Evolutionary conservation across 225 moss, liverwort and hornwort genomes (phyloP).

Genomic region (Physcomitrellopsis africana): DNA sequence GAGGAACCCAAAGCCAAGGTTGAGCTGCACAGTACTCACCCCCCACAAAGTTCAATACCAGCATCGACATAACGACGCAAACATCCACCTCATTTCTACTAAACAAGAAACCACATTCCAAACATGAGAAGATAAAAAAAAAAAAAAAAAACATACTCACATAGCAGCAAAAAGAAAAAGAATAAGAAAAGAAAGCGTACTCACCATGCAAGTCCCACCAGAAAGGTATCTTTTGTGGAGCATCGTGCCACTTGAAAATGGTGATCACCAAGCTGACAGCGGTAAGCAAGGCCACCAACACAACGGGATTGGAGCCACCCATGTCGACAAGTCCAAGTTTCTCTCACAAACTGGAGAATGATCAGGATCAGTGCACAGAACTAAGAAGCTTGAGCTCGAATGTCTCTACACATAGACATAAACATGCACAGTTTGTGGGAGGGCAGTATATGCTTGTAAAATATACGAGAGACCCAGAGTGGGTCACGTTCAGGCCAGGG

Average conservation of each 20-base stretch:
- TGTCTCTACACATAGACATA: no score
- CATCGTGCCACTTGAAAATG: conserved; percentile 51
- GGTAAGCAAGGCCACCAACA: conserved; percentile 51
- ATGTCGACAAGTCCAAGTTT: conserved; percentile 3
- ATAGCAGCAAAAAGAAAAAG: no score
- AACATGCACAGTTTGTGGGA: no score
- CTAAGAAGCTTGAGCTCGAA: no score
- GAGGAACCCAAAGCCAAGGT: conserved; percentile 45
- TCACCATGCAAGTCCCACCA: conserved; percentile 65
- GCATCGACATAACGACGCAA: background rate
- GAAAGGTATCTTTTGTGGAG: conserved; percentile 45
- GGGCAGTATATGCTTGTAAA: conserved; percentile 28
- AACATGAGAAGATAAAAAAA: no score
- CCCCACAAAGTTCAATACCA: background rate
- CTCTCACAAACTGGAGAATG: background rate
- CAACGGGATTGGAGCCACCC: conserved; percentile 55
- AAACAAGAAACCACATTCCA: no score
- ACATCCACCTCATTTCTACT: no score
- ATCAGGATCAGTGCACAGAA: no score
- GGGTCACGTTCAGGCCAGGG: background rate
- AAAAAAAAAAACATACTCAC: no score
- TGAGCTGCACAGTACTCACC: conserved; percentile 42
- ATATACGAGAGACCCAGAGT: conserved; percentile 8
- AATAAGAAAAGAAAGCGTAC: background rate
- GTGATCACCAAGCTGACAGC: conserved; percentile 57